These are phyloP conservation scores for Hypoxylon sp. DNA, from an alignment of 2,329 filamentous ascomycete species.

Conservation along the genomic window DNA sequence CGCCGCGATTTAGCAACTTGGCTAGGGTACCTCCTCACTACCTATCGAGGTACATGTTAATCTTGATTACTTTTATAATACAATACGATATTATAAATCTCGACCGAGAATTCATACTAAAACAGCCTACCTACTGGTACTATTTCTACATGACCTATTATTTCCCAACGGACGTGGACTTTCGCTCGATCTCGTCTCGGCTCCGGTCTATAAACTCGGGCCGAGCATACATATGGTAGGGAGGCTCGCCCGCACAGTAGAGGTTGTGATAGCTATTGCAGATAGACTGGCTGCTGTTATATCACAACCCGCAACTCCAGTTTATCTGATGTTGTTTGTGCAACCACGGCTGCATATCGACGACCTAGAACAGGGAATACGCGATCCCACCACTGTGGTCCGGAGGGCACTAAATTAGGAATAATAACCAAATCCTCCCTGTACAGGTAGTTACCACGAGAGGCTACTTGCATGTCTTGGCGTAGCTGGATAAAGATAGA, in stretches of 20 bases:
- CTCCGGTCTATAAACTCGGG: slow-evolving; percentile 21
- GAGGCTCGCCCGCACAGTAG: slow-evolving; percentile 3
- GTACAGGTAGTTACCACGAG: slow-evolving; percentile 39
- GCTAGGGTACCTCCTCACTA: slow-evolving; percentile 19
- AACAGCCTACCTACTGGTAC: neutral
- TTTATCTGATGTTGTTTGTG: slow-evolving; percentile 36
- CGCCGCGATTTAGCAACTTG: slow-evolving; percentile 17
- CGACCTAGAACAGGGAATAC: slow-evolving; percentile 30
- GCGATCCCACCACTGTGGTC: slow-evolving; percentile 45
- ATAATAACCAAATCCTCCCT: slow-evolving; percentile 20
- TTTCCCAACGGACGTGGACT: neutral
- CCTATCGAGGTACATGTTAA: slow-evolving; percentile 13
- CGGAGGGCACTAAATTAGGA: slow-evolving; percentile 37
- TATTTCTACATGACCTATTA: neutral
- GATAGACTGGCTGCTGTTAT: slow-evolving; percentile 20
- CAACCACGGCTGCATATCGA: slow-evolving; percentile 29
- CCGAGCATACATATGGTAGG: slow-evolving; percentile 14
- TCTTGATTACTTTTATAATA: slow-evolving; percentile 25
- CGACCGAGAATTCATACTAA: slow-evolving; percentile 10
- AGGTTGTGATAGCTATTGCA: slow-evolving; percentile 31
- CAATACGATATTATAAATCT: slow-evolving; percentile 11
- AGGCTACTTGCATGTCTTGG: slow-evolving; percentile 48
- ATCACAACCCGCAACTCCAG: slow-evolving; percentile 29
- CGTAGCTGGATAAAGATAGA: slow-evolving; percentile 26
- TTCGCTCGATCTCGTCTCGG: slow-evolving; percentile 23